Conservation (phyloP, 2,329 filamentous ascomycete species). For the Diaporthe batatas region DNA sequence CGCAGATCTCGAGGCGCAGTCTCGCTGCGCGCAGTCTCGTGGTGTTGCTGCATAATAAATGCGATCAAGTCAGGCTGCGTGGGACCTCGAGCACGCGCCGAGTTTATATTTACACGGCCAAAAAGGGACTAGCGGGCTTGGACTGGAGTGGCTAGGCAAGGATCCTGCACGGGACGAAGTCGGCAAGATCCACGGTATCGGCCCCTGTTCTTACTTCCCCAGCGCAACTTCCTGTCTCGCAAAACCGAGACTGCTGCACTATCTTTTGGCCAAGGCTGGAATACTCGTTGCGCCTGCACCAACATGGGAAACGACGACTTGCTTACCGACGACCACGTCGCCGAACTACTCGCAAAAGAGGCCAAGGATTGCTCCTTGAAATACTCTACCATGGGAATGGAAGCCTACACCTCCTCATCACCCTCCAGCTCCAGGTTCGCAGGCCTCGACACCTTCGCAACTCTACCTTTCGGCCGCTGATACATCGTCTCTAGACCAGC, state of each 20-base stretch:
- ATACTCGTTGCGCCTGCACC: not conserved
- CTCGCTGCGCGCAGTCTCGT: too few relatives aligned
- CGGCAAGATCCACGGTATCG: constrained; percentile 11
- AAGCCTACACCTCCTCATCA: constrained; percentile 67
- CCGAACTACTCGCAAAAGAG: constrained; percentile 82
- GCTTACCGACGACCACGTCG: constrained; percentile 83
- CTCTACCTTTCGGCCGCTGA: constrained; percentile 38
- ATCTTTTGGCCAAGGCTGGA: not conserved
- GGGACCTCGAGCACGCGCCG: constrained; percentile 3
- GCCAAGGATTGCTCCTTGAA: constrained; percentile 79
- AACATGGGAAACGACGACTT: constrained; percentile 63
- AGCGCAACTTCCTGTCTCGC: not conserved
- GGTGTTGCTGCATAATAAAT: not conserved
- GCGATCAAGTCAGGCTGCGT: not conserved
- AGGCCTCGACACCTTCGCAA: constrained; percentile 39
- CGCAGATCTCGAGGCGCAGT: not conserved
- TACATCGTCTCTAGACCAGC: constrained; percentile 63
- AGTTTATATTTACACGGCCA: constrained; percentile 38
- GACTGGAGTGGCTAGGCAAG: not conserved
- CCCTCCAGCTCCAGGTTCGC: constrained; percentile 54
- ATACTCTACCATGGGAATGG: constrained; percentile 81
- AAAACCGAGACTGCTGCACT: not conserved
- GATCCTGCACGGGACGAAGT: not conserved
- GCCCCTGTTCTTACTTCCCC: not conserved
- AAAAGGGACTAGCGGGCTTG: constrained; percentile 10